These are phyloP conservation scores for Curvularia hawaiiensis DNA, from an alignment of 2,329 filamentous ascomycete genomes.

Conservation along the genomic window DNA sequence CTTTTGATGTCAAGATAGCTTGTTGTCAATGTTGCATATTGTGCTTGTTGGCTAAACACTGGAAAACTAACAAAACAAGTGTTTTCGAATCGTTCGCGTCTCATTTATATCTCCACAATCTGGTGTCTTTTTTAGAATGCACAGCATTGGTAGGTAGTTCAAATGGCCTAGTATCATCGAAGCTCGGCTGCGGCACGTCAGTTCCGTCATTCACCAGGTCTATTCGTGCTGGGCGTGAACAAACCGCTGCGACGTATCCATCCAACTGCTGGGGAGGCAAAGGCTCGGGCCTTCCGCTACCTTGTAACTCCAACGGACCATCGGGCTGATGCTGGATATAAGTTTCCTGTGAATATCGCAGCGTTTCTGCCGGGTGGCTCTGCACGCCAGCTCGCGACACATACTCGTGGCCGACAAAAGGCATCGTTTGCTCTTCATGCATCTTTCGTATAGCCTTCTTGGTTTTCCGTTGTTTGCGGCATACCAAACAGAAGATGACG, in stretches of 20 bases:
- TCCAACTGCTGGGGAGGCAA: slow-evolving; percentile 14
- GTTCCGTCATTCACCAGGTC: not conserved
- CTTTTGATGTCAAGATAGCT: not conserved
- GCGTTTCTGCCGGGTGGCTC: not conserved
- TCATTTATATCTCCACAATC: not conserved
- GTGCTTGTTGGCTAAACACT: not conserved
- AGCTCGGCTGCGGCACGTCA: slow-evolving; percentile 6
- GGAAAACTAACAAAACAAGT: too few relatives aligned
- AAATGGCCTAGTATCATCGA: slow-evolving; percentile 13
- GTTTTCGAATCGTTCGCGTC: not conserved
- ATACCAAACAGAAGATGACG: slow-evolving; percentile 12
- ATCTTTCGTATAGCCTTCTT: slow-evolving; percentile 12
- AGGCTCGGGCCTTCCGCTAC: not conserved
- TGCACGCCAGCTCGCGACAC: slow-evolving; percentile 1
- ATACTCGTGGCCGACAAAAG: slow-evolving; percentile 6
- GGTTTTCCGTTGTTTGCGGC: slow-evolving; percentile 15
- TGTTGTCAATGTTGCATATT: not conserved
- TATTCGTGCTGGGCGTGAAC: not conserved
- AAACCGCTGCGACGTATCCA: slow-evolving; percentile 11
- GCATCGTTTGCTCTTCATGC: slow-evolving; percentile 13
- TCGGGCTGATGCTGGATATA: not conserved
- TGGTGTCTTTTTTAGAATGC: not conserved
- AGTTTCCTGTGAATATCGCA: not conserved
- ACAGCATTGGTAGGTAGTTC: slow-evolving; percentile 16
- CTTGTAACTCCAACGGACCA: slow-evolving; percentile 18